A percentile compares a stretch with the other conserved stretches of the same genome.
These are phyloP conservation scores for Trypanosoma vivax DNA, from an alignment of 208 protist species.

Conservation along the genomic window DNA sequence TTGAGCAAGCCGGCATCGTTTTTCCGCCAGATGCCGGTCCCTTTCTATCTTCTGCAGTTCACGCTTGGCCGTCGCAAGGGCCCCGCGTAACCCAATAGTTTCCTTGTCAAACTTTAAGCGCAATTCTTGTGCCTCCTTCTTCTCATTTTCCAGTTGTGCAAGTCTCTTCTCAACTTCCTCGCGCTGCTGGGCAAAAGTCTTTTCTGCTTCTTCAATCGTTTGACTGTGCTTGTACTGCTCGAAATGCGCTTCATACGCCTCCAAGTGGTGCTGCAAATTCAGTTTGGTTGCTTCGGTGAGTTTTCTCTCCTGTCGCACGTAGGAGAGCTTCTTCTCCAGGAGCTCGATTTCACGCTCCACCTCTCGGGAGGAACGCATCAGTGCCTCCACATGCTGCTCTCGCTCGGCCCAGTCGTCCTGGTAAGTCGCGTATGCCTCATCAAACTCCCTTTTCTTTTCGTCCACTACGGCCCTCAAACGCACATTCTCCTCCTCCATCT, in stretches of 20 bases:
- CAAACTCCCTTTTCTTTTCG: conserved; percentile 46
- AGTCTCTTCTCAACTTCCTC: conserved; percentile 40
- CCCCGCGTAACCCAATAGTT: conserved; percentile 36
- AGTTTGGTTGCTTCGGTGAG: conserved; percentile 25
- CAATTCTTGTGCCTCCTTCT: conserved; percentile 45
- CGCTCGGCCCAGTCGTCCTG: conserved; percentile 27
- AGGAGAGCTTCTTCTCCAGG: conserved; percentile 41
- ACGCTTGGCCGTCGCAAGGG: conserved; percentile 42
- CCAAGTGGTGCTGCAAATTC: conserved; percentile 50
- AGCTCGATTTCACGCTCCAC: conserved; percentile 37
- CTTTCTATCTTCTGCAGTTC: conserved; percentile 52
- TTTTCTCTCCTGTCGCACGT: conserved; percentile 44
- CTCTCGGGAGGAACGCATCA: conserved; percentile 38
- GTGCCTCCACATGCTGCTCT: conserved; percentile 32
- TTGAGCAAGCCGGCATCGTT: conserved; percentile 69
- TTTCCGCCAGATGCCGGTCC: conserved; percentile 44
- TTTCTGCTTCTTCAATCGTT: conserved; percentile 57
- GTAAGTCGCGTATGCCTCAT: conserved; percentile 40
- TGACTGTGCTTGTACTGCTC: conserved; percentile 31
- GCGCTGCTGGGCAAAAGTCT: conserved; percentile 34
- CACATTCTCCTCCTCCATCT: conserved; percentile 40
- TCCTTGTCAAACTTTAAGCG: conserved; percentile 71
- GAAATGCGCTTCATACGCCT: conserved; percentile 57
- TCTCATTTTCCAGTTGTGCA: conserved; percentile 42
- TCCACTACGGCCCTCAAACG: conserved; percentile 37